Conservation (phyloP, 305 asterid species). For the Andrographis paniculata region DNA sequence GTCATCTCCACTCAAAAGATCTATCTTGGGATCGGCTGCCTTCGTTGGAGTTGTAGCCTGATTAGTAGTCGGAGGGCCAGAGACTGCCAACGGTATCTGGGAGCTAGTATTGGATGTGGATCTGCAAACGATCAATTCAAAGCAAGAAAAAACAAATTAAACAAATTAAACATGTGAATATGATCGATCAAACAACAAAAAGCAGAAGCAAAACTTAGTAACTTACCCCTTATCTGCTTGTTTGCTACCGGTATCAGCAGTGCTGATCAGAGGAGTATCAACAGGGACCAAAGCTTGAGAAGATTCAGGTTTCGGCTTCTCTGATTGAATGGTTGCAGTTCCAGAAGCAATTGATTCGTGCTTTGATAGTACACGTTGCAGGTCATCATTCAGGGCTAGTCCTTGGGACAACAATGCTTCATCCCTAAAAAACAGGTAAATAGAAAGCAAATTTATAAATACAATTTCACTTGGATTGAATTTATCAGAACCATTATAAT, state of each 20-base stretch:
- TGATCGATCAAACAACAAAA: constrained; percentile 7
- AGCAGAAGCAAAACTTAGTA: constrained; percentile 13
- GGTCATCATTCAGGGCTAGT: constrained; percentile 78
- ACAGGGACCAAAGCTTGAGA: constrained; percentile 48
- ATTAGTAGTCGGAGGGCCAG: constrained; percentile 9
- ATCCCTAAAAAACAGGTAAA: constrained; percentile 48
- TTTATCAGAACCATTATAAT: neutral
- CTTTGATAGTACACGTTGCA: constrained; percentile 84
- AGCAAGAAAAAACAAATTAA: constrained; percentile 4
- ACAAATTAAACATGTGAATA: constrained; percentile 12
- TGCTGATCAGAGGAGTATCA: constrained; percentile 77
- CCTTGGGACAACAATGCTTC: constrained; percentile 90
- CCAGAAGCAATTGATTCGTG: constrained; percentile 86
- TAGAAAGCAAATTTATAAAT: neutral
- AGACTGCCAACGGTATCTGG: constrained; percentile 46
- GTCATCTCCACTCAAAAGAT: constrained; percentile 14
- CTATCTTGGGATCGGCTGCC: constrained; percentile 4
- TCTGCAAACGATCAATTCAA: constrained; percentile 26
- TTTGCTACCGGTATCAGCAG: constrained; percentile 51
- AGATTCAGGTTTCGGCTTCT: constrained; percentile 52
- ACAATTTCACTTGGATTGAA: constrained; percentile 2
- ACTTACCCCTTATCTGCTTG: constrained; percentile 52
- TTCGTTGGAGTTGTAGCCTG: neutral
- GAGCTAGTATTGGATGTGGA: constrained; percentile 50
- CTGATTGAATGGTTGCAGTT: constrained; percentile 33